Evolutionary conservation across 169 alveolate genomes (phyloP), one percentile per base, ranked within the genome.

Genomic region (Plasmodium vivax): DNA sequence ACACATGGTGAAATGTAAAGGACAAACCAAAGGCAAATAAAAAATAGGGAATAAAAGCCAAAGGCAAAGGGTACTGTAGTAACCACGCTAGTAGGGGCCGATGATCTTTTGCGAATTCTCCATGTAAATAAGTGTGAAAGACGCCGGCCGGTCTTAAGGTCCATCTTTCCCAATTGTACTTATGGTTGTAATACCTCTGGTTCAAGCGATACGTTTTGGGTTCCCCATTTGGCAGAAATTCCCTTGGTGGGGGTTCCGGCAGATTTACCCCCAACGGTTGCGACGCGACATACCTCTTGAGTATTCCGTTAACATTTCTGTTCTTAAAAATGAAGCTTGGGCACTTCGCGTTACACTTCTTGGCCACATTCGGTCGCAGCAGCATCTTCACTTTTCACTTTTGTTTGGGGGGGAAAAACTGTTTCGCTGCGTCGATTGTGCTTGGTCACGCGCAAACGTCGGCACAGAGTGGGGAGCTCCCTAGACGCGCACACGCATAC

Each of bases 181-280:
- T 94, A 95, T 97, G 98, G 83, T 96, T 95, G 95, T 97, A 97
- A 43, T 96, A 96, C 47, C 96, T 92, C 88, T 95, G 97, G 74
- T 94, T 94, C 43, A 97, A 93, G 74, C 98, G 96, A 94, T 97
- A 97, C 83, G 72, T 96, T 85, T 96, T 96, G 58, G 97, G 98
- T 34, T 96, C 96, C 58, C 98, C 98, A 90, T 97, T 98, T 16
- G 96, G 96, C 62, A 95, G 95, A 92, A 62, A 97, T 92, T 97
- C 98, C 32, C 97, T 92, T 14, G 98, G 98, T 2, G 98, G 98
- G 7, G 98, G 98, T 41, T 98, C 97, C 2, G 98, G 98, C 12
- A 96, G 34, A 43, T 97, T 97, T 36, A 96, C 93, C 72, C 95
- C 93, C 73, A 90, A 82, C 38, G 94, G 94, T 68, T 79, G 90